Conservation (phyloP, 352 stramenopile species). For the Globisporangium megalacanthum region DNA sequence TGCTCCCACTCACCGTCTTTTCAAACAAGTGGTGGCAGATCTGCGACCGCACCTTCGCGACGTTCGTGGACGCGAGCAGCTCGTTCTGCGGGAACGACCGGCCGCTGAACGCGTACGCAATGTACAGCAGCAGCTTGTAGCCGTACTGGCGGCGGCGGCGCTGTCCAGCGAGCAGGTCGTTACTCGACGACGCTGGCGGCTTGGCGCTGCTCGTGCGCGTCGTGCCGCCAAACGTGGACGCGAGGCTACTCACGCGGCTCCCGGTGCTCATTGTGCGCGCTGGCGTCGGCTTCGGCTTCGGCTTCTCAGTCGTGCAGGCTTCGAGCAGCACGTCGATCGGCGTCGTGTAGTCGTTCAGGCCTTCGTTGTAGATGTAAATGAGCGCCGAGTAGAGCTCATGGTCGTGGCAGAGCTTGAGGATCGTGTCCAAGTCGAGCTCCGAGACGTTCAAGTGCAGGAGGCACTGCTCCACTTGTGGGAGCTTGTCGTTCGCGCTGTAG, state of each 20-base stretch:
- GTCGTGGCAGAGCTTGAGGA: slow-evolving; percentile 88
- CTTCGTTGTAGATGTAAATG: slow-evolving; percentile 94
- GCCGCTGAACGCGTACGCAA: slow-evolving; percentile 89
- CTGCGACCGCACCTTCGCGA: slow-evolving; percentile 63
- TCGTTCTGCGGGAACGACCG: slow-evolving; percentile 87
- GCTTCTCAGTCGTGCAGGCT: slow-evolving; percentile 48
- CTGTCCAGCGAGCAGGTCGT: slow-evolving; percentile 47
- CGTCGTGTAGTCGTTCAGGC: slow-evolving; percentile 89
- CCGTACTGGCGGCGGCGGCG: slow-evolving; percentile 64
- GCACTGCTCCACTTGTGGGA: slow-evolving; percentile 90
- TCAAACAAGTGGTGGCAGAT: slow-evolving; percentile 87
- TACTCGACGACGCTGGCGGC: slow-evolving; percentile 14
- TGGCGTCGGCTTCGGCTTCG: slow-evolving; percentile 14
- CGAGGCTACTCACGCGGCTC: slow-evolving; percentile 52
- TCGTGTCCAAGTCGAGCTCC: slow-evolving; percentile 93
- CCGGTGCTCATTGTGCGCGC: slow-evolving; percentile 21
- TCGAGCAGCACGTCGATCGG: slow-evolving; percentile 90
- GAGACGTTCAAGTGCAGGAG: slow-evolving; percentile 93
- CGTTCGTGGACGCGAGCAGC: slow-evolving; percentile 50
- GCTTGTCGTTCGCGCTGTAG: slow-evolving; percentile 84
- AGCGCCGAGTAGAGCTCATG: slow-evolving; percentile 92
- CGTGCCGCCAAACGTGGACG: slow-evolving; percentile 60
- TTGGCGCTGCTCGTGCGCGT: slow-evolving; percentile 26
- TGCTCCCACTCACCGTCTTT: slow-evolving; percentile 31
- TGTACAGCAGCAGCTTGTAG: slow-evolving; percentile 88